Evolutionary conservation across 169 alveolate genomes (phyloP), one percentile per base, ranked within the genome.

Genomic region (Toxoplasma gondii): DNA sequence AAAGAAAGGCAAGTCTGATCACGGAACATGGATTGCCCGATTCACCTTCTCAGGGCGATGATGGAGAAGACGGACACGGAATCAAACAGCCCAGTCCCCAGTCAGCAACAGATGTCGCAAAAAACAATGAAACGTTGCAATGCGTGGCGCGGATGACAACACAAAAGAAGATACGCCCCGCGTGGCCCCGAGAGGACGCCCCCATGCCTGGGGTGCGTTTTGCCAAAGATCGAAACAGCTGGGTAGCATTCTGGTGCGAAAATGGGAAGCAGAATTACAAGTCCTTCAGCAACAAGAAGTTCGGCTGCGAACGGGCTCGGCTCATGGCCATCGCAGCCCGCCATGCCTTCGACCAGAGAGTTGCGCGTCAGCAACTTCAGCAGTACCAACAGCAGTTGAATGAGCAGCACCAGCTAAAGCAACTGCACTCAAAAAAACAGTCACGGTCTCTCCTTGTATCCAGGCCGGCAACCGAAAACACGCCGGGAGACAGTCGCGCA

Each of bases 181-280:
- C 86, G 43, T 78, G 86, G 86, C 86, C 86, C 39, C 86, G 86
- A 16, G 86, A 78, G 45, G 86, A 78, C 67, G 88, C 95, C 44
- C 95, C 93, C 0, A 84, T 93, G 88, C 94, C 95, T 1, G 94
- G 93, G 10, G 95, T 93, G 31, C 93, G 94, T 27, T 93, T 64
- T 74, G 94, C 95, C 36, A 93, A 74, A 53, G 95, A 93, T 34
- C 83, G 95, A 22, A 92, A 92, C 92, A 78, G 92, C 88, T 92
- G 95, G 95, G 95, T 92, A 0, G 95, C 95, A 7, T 92, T 92
- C 49, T 92, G 95, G 95, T 92, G 95, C 58, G 95, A 93, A 22
- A 64, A 64, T 34, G 95, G 95, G 19, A 86, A 43, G 39, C 94
- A 88, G 29, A 93, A 93, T 53, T 87, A 87, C 82, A 93, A 88